Evolutionary conservation across 768 basidiomycete genomes (phyloP), one percentile per base, ranked within the genome.

Genomic region (Naematelia aurantialba): DNA sequence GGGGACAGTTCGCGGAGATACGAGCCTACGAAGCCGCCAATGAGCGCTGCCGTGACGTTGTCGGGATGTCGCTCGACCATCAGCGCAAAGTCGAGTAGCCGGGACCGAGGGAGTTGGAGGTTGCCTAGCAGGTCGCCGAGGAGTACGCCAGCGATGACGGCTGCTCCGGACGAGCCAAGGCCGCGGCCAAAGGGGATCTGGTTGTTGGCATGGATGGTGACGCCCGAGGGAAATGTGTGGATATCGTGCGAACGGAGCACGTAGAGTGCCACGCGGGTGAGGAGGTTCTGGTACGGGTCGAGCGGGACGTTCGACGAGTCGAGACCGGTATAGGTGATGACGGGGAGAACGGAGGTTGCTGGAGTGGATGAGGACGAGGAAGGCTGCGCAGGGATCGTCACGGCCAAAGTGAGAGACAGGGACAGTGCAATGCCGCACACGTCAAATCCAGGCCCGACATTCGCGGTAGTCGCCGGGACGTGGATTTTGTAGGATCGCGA

Each of bases 31-130:
- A 99, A 98, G 0, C 96, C 96, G 31, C 96, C 96, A 17, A 97
- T 83, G 34, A 99, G 84, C 0, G 93, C 94, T 1, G 96, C 96
- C 0, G 96, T 96, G 72, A 99, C 93, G 76, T 99, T 99, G 78
- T 99, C 96, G 14, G 96, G 96, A 75, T 99, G 96, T 17, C 96
- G 84, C 79, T 99, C 96, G 71, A 99, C 92, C 96, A 99, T 99
- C 55, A 99, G 82, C 1, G 94, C 93, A 72, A 89, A 94, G 79
- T 99, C 96, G 61, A 98, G 84, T 68, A 94, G 80, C 24, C 96
- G 85, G 45, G 81, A 82, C 26, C 76, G 80, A 13, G 88, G 77
- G 11, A 98, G 84, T 22, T 81, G 72, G 61, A 98, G 83, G 17
- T 83, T 65, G 14, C 89, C 94, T 22, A 98, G 81, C n/a, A 84